Evolutionary conservation across 2,329 filamentous ascomycete species (phyloP).

Genomic region (Ciborinia camelliae): DNA sequence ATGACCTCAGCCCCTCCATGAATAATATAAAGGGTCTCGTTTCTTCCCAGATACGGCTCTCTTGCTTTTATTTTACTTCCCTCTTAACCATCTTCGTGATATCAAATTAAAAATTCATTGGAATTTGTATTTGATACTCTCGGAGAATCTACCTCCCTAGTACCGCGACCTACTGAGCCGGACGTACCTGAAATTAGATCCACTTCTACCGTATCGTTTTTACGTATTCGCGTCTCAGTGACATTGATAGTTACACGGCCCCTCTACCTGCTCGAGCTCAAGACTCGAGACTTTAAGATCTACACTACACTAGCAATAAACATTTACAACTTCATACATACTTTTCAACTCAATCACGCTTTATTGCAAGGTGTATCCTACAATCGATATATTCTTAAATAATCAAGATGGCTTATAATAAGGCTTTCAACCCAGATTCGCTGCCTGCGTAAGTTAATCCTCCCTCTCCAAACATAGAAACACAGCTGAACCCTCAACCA

Average conservation of each 20-base stretch:
- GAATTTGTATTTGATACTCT: too few relatives aligned
- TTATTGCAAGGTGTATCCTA: background rate
- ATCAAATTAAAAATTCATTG: too few relatives aligned
- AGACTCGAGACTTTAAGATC: background rate
- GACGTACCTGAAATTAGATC: constrained; percentile 5
- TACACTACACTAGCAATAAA: background rate
- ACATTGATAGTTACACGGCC: background rate
- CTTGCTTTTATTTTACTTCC: too few relatives aligned
- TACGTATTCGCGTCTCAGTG: background rate
- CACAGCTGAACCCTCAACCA: constrained; percentile 22
- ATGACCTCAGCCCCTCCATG: too few relatives aligned
- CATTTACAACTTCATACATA: background rate
- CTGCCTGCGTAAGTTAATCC: constrained; percentile 71
- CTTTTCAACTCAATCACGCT: background rate
- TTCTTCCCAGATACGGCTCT: too few relatives aligned
- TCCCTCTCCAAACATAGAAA: constrained; percentile 16
- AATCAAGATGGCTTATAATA: constrained; percentile 83
- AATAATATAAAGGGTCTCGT: too few relatives aligned
- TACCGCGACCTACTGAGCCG: too few relatives aligned
- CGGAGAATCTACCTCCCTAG: too few relatives aligned
- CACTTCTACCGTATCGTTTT: background rate
- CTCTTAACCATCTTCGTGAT: too few relatives aligned
- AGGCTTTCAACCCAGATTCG: constrained; percentile 88
- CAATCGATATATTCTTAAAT: background rate
- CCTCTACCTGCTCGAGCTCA: constrained; percentile 5